Percentiles rank a stretch among this genome's conserved stretches.
Evolutionary conservation across 306 rosid genomes (phyloP).

Genomic region (Glycyrrhiza uralensis): DNA sequence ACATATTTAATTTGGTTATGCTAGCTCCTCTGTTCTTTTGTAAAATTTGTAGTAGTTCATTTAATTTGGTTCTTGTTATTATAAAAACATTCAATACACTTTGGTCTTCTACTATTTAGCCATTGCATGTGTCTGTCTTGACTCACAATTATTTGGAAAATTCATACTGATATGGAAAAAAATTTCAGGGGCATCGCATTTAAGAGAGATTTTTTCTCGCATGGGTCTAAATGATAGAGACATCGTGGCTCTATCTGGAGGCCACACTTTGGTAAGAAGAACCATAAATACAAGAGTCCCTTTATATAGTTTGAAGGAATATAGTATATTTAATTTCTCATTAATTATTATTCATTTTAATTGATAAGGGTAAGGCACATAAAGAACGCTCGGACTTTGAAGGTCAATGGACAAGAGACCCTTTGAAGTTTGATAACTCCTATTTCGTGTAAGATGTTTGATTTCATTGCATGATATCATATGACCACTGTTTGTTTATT

Average conservation of each 20-base stretch:
- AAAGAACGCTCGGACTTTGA: slow-evolving; percentile 76
- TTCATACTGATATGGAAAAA: not conserved
- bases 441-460: slow-evolving; percentile 62
- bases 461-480: not conserved
- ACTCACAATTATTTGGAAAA: not conserved
- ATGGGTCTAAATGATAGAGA: slow-evolving; percentile 77
- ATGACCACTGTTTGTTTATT: not conserved
- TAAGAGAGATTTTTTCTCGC: slow-evolving; percentile 59
- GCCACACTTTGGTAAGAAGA: slow-evolving; percentile 73
- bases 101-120: too few relatives aligned
- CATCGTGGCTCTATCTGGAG: slow-evolving; percentile 88
- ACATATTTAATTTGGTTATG: too few relatives aligned
- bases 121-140: too few relatives aligned
- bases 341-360: not conserved
- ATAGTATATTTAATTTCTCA: not conserved
- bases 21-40: too few relatives aligned
- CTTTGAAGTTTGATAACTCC: slow-evolving; percentile 77
- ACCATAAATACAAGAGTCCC: not conserved
- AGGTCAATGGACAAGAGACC: slow-evolving; percentile 76
- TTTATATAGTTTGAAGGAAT: not conserved
- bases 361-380: slow-evolving; percentile 73
- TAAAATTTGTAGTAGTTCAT: too few relatives aligned
- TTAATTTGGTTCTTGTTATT: too few relatives aligned
- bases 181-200: slow-evolving; percentile 63
- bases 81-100: too few relatives aligned